Evolutionary conservation across 2,329 filamentous ascomycete species (phyloP), one percentile per base, ranked within the genome.

Genomic region (Coccinonectria pachysandricola): DNA sequence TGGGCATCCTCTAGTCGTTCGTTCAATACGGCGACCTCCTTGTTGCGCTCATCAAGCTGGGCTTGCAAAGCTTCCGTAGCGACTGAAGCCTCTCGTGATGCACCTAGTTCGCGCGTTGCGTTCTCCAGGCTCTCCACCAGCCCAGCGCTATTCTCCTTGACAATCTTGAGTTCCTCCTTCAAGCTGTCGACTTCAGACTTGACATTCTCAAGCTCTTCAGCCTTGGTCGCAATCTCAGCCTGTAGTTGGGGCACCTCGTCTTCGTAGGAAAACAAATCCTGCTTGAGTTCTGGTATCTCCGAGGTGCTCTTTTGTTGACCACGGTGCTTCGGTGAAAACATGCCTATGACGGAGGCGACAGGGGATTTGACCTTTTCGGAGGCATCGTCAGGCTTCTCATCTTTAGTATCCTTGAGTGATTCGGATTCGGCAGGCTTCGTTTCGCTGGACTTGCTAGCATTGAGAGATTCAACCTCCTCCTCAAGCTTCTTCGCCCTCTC

Each of bases 201-300:
- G 9, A 96, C 69, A 23, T 65, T 68, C 27, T 75, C 69, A 19
- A 91, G 74, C 52, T 88, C 77, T 21, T 72, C 69, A 8, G 77
- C 62, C 44, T 80, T 82, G 30, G 76, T 69, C 26, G 75, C 66
- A 4, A 91, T 53, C 40, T 91, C 79, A 2, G 71, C 66, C 45
- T 92, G 79, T n/a, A 94, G 59, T 28, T 82, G 74, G 3, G 83
- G 81, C 9, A 92, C 65, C 54, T 96, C 88, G 26, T 79, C 79
- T 32, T 96, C 87, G 43, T 86, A 92, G 0, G 86, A 94, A 56
- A 95, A 95, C 55, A 95, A 80, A 24, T 93, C 83, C 37, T 87
- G 81, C 36, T 46, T 48, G 6, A 34, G 30, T 2, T 30, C 38
- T 6, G 35, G 30, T 6, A 53, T 48, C 16, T 53, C 48, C 6